Evolutionary conservation across 2,329 filamentous ascomycete species (phyloP).

Genomic region (Furcasterigmium furcatum): DNA sequence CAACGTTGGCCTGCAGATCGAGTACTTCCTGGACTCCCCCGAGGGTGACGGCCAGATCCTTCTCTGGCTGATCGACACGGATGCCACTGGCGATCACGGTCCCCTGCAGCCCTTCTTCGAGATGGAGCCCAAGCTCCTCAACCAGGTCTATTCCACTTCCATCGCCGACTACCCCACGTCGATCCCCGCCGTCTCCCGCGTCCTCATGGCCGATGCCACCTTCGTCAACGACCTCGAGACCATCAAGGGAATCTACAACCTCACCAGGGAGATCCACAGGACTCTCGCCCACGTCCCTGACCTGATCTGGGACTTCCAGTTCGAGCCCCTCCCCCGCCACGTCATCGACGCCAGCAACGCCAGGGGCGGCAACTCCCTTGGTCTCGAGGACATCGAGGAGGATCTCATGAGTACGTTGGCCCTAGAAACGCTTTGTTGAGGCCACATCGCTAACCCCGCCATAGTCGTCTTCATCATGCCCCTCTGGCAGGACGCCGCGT

Average conservation of each 20-base stretch:
- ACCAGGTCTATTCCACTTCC: constrained; percentile 10
- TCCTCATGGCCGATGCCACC: constrained; percentile 11
- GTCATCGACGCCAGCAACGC: constrained; percentile 1
- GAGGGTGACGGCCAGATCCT: constrained; percentile 10
- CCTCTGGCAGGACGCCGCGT: constrained; percentile 2
- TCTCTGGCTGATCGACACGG: constrained; percentile 11
- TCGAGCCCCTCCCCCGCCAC: constrained; percentile 11
- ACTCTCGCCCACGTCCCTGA: constrained; percentile 7
- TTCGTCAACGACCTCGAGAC: constrained; percentile 11
- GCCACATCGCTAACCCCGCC: not conserved
- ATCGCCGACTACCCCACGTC: constrained; percentile 11
- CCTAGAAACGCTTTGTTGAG: not conserved
- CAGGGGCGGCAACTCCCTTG: constrained; percentile 10
- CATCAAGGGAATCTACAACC: constrained; percentile 10
- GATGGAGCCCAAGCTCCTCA: constrained; percentile 14
- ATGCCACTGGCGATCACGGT: constrained; percentile 8
- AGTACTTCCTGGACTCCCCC: constrained; percentile 15
- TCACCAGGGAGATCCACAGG: constrained; percentile 8
- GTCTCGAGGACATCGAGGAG: constrained; percentile 9
- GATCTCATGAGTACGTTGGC: constrained; percentile 6
- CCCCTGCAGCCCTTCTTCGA: constrained; percentile 12
- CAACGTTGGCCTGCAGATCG: constrained; percentile 15
- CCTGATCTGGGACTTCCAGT: constrained; percentile 11
- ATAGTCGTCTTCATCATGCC: constrained; percentile 8
- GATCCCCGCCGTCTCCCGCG: constrained; percentile 8